These are phyloP conservation scores for Diutina mesorugosa DNA, from an alignment of 1,139 yeast genomes.

Conservation along the genomic window DNA sequence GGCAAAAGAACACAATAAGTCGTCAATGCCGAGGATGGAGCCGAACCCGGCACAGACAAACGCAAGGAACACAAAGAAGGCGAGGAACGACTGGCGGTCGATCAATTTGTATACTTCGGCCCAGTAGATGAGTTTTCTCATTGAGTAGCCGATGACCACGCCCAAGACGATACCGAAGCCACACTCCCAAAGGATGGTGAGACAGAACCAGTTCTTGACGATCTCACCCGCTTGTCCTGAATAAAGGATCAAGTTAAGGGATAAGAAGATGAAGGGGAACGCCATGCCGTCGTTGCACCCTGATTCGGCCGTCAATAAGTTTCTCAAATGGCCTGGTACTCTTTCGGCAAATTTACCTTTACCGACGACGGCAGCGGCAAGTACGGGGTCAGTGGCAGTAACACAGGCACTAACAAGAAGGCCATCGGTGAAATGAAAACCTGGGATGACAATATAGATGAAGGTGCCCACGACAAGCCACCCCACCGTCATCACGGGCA, in stretches of 20 bases:
- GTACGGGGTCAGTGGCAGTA: constrained; percentile 95
- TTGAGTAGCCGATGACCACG: constrained; percentile 57
- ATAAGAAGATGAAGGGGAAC: constrained; percentile 78
- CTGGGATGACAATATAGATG: constrained; percentile 75
- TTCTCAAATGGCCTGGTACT: constrained; percentile 93
- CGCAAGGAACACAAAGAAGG: constrained; percentile 78
- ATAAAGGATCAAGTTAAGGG: constrained; percentile 56
- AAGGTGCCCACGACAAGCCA: constrained; percentile 85
- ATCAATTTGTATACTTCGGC: constrained; percentile 68
- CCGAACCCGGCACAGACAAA: constrained; percentile 90
- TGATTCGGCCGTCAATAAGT: constrained; percentile 82
- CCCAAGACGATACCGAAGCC: constrained; percentile 76
- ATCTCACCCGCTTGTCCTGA: constrained; percentile 56
- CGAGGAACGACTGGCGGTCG: constrained; percentile 89
- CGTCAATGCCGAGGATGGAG: constrained; percentile 85
- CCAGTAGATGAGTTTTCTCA: constrained; percentile 62
- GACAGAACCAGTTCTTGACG: constrained; percentile 72
- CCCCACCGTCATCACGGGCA: constrained; percentile 92
- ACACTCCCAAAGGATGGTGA: constrained; percentile 81
- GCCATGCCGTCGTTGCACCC: constrained; percentile 99
- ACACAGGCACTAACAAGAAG: constrained; percentile 82
- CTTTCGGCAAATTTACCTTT: constrained; percentile 94
- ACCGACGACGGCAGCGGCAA: constrained; percentile 97
- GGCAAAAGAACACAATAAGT: constrained; percentile 80
- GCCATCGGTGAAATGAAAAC: constrained; percentile 65